phyloP scores from a whole-genome alignment of 768 basidiomycete genomes.

The Baorangia bicolor region DNA sequence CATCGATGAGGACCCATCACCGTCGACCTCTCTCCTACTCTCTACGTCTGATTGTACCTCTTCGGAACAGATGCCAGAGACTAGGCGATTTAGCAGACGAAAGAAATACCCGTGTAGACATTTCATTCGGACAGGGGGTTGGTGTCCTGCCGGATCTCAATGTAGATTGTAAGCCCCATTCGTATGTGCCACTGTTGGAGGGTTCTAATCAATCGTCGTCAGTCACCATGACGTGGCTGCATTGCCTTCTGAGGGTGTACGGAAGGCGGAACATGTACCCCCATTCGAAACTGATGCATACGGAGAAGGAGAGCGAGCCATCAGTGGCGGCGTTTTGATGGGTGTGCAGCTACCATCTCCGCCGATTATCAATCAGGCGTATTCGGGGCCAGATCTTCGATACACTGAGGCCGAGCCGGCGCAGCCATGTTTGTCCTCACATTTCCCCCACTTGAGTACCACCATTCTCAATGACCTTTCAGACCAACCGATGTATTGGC shows the following conservation, averaged over 20 bases:
- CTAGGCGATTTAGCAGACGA: constrained; percentile 1
- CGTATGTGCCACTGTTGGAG: not conserved
- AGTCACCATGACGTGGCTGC: constrained; percentile 24
- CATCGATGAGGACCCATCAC: constrained; percentile 22
- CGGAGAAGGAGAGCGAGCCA: constrained; percentile 19
- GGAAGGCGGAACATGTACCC: constrained; percentile 3
- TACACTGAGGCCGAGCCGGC: constrained; percentile 33
- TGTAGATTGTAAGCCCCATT: constrained; percentile 41
- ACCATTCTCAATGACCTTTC: not conserved
- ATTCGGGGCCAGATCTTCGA: constrained; percentile 23
- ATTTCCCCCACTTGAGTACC: not conserved
- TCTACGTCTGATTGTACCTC: constrained; percentile 23
- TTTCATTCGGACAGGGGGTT: constrained; percentile 41
- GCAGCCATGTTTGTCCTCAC: constrained; percentile 31
- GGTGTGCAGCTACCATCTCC: constrained; percentile 13
- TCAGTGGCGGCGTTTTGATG: constrained; percentile 27
- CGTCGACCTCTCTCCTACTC: constrained; percentile 20
- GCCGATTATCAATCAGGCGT: not conserved
- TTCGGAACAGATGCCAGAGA: constrained; percentile 5
- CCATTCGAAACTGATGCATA: constrained; percentile 5
- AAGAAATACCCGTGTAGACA: constrained; percentile 42
- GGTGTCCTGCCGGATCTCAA: constrained; percentile 41
- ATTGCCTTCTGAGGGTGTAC: constrained; percentile 20
- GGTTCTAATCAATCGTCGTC: not conserved
- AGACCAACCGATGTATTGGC: constrained; percentile 20